Conservation (phyloP, 1,139 yeast species). For the Lodderomyces metapsilosis region DNA sequence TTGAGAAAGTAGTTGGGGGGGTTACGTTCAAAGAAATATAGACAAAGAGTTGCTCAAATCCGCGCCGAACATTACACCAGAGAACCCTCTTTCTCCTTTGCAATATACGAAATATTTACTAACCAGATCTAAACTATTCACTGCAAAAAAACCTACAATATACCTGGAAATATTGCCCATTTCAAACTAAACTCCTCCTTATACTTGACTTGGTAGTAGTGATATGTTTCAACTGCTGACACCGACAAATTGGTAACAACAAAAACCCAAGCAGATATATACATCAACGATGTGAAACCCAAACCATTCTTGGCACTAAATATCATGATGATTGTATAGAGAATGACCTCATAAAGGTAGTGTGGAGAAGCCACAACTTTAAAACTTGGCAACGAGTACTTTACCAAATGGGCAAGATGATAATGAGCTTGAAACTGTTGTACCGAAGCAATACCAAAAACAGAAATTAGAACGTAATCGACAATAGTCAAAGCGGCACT, state of each 20-base stretch:
- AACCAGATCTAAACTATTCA: neutral
- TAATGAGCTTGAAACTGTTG: conserved; percentile 62
- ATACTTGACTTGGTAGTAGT: conserved; percentile 45
- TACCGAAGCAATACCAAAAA: conserved; percentile 45
- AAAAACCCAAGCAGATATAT: conserved; percentile 44
- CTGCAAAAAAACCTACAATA: conserved; percentile 14
- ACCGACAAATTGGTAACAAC: conserved; percentile 59
- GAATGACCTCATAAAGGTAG: conserved; percentile 69
- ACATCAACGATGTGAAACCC: conserved; percentile 17
- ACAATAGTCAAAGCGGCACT: conserved; percentile 11
- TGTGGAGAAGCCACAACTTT: conserved; percentile 68
- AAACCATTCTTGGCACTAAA: conserved; percentile 18
- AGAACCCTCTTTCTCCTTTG: too few species aligned
- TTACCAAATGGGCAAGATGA: conserved; percentile 57
- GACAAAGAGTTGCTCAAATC: too few species aligned
- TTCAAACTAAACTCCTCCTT: conserved; percentile 19
- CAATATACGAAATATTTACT: neutral
- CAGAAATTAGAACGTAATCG: conserved; percentile 18
- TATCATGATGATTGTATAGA: conserved; percentile 47
- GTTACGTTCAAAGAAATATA: too few species aligned
- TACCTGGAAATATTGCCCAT: conserved; percentile 23
- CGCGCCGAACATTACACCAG: too few species aligned
- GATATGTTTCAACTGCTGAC: conserved; percentile 59
- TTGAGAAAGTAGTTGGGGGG: neutral
- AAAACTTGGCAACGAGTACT: conserved; percentile 63